Base-by-base conservation (phyloP, 495 filamentous ascomycete species). In the Xylaria sp. region DNA sequence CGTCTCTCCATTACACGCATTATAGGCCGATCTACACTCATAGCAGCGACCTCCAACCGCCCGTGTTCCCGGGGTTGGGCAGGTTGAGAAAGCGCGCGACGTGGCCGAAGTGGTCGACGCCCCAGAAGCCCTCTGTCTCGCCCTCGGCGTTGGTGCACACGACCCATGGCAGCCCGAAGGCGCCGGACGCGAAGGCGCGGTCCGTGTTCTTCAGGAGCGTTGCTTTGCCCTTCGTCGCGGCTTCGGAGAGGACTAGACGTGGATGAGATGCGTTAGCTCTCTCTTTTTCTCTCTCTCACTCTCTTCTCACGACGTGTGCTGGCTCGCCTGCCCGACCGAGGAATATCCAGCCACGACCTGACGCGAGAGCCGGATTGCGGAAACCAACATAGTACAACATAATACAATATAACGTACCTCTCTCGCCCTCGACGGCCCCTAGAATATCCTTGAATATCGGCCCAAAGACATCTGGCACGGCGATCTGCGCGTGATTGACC, bases 151-250 rank as follows among this genome's bases (percentile, higher is more conserved):
- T 88, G 24, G 88, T 88, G 80, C 90, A 90, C 40, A 87, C 85
- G 72, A 91, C 87, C 90, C 90, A 93, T 0, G 92, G 92, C 35
- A 93, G 74, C 6, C 91, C 92, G 80, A 94, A 94, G 1, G 89
- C 90, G 8, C 90, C 91, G 8, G 85, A 80, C 31, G 75, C 80
- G 57, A 93, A 85, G 2, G 89, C 88, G 19, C 70, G 67, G 44
- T 91, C 84, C 0, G 91, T 93, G 63, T 90, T 90, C 31, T 80
- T 74, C 0, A 63, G 74, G 58, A 93, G 76, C 5, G 79, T 59
- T 11, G 81, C 74, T 76, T 93, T 93, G 62, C 84, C 83, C 37
- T 89, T 86, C 11, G 84, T 83, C 57, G 82, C 83, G 7, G 76
- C 73, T 24, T 73, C 78, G 50, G 68, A 44, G 31, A 83, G 58